A percentile compares a stretch with the other conserved stretches of the same genome.
phyloP scores from a whole-genome alignment of 257 asterid species.

The Leptodermis oblonga region DNA sequence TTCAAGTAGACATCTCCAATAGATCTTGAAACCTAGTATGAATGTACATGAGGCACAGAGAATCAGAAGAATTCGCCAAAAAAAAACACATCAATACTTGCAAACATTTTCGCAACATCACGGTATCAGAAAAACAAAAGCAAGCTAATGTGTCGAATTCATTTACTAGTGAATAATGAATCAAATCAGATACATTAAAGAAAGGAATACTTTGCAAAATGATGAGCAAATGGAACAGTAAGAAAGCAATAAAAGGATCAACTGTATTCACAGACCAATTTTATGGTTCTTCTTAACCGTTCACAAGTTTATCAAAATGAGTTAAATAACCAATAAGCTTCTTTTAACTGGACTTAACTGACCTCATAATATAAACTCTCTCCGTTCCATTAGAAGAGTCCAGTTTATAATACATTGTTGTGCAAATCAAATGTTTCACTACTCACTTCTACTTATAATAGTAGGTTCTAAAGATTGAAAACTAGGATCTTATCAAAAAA shows the following conservation, averaged over 20 bases:
- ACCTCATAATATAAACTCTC: too few relatives aligned
- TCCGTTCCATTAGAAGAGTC: too few relatives aligned
- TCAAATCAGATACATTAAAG: neutral
- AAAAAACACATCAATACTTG: neutral
- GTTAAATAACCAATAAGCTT: too few relatives aligned
- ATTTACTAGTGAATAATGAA: neutral
- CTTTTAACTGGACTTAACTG: too few relatives aligned
- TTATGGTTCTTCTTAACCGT: too few relatives aligned
- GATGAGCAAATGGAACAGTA: too few relatives aligned
- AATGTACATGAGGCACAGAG: neutral
- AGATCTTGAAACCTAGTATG: slow-evolving; percentile 69
- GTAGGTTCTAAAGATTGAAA: neutral
- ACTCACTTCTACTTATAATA: neutral
- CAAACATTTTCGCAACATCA: neutral
- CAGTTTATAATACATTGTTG: too few relatives aligned
- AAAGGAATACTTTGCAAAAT: neutral
- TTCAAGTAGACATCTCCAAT: slow-evolving; percentile 91
- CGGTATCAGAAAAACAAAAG: neutral
- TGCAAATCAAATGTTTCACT: neutral
- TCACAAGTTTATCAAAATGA: too few relatives aligned
- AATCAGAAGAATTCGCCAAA: neutral
- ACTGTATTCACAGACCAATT: too few relatives aligned
- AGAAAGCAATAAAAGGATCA: too few relatives aligned
- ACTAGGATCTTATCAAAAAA: too few relatives aligned
- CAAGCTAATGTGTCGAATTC: neutral